A percentile compares a stretch with the other conserved stretches of the same genome.
Evolutionary conservation across 306 rosid genomes (phyloP).

Genomic region (Arachis hypogaea): DNA sequence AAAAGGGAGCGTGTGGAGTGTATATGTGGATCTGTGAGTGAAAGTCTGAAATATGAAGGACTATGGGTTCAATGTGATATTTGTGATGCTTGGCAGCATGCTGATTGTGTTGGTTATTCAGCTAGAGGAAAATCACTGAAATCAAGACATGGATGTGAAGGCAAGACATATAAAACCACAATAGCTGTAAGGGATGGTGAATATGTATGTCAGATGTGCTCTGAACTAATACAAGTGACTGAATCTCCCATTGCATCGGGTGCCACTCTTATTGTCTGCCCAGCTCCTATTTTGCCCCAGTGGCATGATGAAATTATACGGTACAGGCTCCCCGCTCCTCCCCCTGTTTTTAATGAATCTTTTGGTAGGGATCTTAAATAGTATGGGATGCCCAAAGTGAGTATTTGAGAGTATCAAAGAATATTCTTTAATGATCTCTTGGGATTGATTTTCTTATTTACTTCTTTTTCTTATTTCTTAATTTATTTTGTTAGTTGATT

Average conservation of each 20-base stretch:
- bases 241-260: constrained; percentile 81
- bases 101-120: constrained; percentile 91
- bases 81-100: constrained; percentile 99
- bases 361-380: neutral
- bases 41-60: constrained; percentile 71
- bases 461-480: too few relatives aligned
- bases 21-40: constrained; percentile 87
- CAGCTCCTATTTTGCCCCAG: constrained; percentile 88
- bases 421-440: too few relatives aligned
- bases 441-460: too few relatives aligned
- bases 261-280: constrained; percentile 96
- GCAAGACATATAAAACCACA: constrained; percentile 53
- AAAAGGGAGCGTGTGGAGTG: constrained; percentile 92
- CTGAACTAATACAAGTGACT: constrained; percentile 79
- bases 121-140: constrained; percentile 60
- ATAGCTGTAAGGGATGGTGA: constrained; percentile 71
- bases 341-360: constrained; percentile 29
- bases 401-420: too few relatives aligned
- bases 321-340: constrained; percentile 36
- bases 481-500: too few relatives aligned
- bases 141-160: constrained; percentile 56
- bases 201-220: constrained; percentile 79
- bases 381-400: too few relatives aligned
- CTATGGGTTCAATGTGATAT: constrained; percentile 97
- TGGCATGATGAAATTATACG: constrained; percentile 89